phyloP scores from a whole-genome alignment of 73 alveolate genomes.

The Paramecium pentaurelia region DNA sequence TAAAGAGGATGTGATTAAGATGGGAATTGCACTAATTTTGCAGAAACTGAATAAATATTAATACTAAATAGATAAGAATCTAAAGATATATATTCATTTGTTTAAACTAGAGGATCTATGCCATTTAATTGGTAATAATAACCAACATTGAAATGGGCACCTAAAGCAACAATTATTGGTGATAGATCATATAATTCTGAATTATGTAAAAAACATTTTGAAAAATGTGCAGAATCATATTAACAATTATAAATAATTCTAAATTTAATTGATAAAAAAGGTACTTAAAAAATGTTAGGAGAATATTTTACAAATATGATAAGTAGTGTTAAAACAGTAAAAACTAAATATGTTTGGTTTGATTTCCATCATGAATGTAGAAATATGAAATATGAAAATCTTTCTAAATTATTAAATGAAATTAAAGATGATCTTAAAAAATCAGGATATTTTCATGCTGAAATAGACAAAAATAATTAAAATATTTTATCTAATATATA shows the following conservation, averaged over 20 bases:
- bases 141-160: slow-evolving; percentile 52
- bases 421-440: slow-evolving; percentile 66
- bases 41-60: slow-evolving; percentile 85
- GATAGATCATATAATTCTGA: slow-evolving; percentile 44
- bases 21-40: slow-evolving; percentile 90
- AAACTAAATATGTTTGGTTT: slow-evolving; percentile 90
- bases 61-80: not conserved
- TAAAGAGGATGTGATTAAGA: slow-evolving; percentile 88
- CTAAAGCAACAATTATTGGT: slow-evolving; percentile 33
- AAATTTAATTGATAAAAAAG: slow-evolving; percentile 55
- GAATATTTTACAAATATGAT: slow-evolving; percentile 71
- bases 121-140: slow-evolving; percentile 51
- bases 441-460: slow-evolving; percentile 64
- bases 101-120: slow-evolving; percentile 63
- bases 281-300: slow-evolving; percentile 54
- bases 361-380: slow-evolving; percentile 97
- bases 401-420: slow-evolving; percentile 74
- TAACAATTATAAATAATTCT: slow-evolving; percentile 24
- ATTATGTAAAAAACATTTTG: slow-evolving; percentile 53
- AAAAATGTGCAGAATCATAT: not conserved
- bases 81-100: slow-evolving; percentile 21
- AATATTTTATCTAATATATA: slow-evolving; percentile 45
- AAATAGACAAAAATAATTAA: slow-evolving; percentile 14
- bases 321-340: slow-evolving; percentile 63
- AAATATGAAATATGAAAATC: slow-evolving; percentile 93